Conservation (phyloP, 2,329 filamentous ascomycete species). For the Fusarium duplospermum region DNA sequence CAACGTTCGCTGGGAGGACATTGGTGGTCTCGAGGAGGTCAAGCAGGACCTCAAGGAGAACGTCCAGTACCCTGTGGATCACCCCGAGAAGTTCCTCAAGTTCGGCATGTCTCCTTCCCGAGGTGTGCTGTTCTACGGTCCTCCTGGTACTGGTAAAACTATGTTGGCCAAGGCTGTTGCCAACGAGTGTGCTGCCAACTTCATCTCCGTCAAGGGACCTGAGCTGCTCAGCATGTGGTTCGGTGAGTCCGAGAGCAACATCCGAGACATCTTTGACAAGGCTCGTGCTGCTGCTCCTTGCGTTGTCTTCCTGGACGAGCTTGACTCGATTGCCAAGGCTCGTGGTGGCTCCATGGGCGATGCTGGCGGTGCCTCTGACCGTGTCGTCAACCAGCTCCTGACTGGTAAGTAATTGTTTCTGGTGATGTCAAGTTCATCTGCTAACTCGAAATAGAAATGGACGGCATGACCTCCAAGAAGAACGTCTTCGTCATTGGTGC, state of each 20-base stretch:
- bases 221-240: conserved; percentile 99
- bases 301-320: conserved; percentile 97
- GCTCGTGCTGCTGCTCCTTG: conserved; percentile 97
- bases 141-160: conserved; percentile 99
- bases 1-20: conserved; percentile 99
- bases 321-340: conserved; percentile 99
- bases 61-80: conserved; percentile 98
- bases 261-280: conserved; percentile 99
- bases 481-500: conserved; percentile 99
- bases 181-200: conserved; percentile 99
- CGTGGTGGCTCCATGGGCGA: conserved; percentile 97
- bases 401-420: conserved; percentile 74
- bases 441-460: conserved; percentile 81
- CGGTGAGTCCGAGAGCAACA: conserved; percentile 99
- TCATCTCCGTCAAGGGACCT: conserved; percentile 99
- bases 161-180: conserved; percentile 99
- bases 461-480: conserved; percentile 99
- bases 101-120: conserved; percentile 97
- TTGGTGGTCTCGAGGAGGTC: conserved; percentile 97
- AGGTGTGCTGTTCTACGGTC: conserved; percentile 98
- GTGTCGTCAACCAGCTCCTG: conserved; percentile 99
- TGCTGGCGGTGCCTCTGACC: conserved; percentile 97
- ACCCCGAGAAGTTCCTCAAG: conserved; percentile 99
- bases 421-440: conserved; percentile 3
- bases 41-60: conserved; percentile 99